These are phyloP conservation scores for Daucus carota DNA, from an alignment of 129 eudicot species.

Conservation along the genomic window DNA sequence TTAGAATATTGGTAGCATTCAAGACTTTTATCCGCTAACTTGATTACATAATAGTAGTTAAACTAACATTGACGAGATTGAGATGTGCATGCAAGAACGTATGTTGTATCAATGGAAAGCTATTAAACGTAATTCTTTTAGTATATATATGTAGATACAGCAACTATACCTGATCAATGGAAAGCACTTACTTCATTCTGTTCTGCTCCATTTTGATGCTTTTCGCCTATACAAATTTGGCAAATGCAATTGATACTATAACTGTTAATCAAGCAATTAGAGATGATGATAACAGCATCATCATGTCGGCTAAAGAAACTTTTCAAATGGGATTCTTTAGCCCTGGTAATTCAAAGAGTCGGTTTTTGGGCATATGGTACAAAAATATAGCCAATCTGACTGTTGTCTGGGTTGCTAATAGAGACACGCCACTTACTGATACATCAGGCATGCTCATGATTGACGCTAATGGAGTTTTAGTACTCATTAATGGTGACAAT, in stretches of 20 bases:
- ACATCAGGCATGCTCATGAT: background rate
- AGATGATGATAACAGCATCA: background rate
- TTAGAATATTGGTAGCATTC: background rate
- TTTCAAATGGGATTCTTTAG: conserved; percentile 27
- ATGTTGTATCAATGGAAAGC: background rate
- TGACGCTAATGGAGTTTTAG: background rate
- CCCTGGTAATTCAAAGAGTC: conserved; percentile 7
- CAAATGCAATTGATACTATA: background rate
- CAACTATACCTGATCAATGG: conserved; percentile 1
- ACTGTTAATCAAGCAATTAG: background rate
- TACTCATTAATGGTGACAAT: background rate
- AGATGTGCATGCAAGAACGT: background rate
- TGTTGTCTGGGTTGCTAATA: conserved; percentile 12
- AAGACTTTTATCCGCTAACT: background rate
- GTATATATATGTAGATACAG: background rate
- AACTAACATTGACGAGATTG: background rate
- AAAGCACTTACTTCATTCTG: background rate
- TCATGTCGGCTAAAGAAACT: background rate
- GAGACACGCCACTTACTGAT: conserved; percentile 2
- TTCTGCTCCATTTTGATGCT: background rate
- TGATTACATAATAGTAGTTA: background rate
- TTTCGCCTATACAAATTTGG: background rate
- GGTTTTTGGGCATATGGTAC: conserved; percentile 10
- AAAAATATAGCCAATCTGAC: background rate
- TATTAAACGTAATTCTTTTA: background rate